phyloP scores from a whole-genome alignment of 768 basidiomycete genomes.

The Agaricus subrufescens region DNA sequence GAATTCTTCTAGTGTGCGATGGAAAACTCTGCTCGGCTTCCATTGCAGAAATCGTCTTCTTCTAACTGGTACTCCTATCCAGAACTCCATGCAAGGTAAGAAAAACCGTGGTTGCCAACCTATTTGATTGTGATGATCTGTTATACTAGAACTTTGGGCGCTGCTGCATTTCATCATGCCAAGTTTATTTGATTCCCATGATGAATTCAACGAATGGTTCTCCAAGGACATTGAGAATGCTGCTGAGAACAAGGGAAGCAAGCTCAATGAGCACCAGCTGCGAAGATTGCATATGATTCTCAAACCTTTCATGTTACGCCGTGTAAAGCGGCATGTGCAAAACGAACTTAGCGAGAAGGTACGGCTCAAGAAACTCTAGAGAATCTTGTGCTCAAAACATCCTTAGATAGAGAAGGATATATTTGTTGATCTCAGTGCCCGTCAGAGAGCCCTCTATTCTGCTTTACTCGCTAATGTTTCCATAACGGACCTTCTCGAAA shows the following conservation, averaged over 20 bases:
- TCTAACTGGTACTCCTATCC: slow-evolving; percentile 96
- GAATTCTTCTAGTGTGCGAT: slow-evolving; percentile 90
- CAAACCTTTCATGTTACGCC: slow-evolving; percentile 97
- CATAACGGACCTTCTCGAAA: slow-evolving; percentile 88
- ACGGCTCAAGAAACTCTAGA: slow-evolving; percentile 7
- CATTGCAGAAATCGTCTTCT: slow-evolving; percentile 94
- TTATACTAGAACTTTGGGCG: slow-evolving; percentile 84
- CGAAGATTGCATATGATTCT: slow-evolving; percentile 96
- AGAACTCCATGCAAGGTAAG: slow-evolving; percentile 98
- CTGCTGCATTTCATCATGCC: slow-evolving; percentile 99
- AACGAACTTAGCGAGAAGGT: slow-evolving; percentile 99
- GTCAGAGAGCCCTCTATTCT: slow-evolving; percentile 87
- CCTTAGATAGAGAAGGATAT: slow-evolving; percentile 94
- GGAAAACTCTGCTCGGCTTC: slow-evolving; percentile 96
- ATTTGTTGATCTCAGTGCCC: slow-evolving; percentile 88
- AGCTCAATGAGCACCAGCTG: slow-evolving; percentile 92
- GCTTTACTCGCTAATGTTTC: slow-evolving; percentile 91
- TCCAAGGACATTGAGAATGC: slow-evolving; percentile 99
- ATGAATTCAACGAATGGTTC: slow-evolving; percentile 99
- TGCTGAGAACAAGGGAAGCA: slow-evolving; percentile 84
- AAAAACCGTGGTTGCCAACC: background rate
- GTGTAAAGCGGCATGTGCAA: slow-evolving; percentile 98
- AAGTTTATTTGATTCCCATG: slow-evolving; percentile 96
- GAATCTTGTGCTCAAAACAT: background rate
- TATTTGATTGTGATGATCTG: slow-evolving; percentile 8